Evolutionary conservation across 306 rosid genomes (phyloP).

Genomic region (Sicyos baderoa): DNA sequence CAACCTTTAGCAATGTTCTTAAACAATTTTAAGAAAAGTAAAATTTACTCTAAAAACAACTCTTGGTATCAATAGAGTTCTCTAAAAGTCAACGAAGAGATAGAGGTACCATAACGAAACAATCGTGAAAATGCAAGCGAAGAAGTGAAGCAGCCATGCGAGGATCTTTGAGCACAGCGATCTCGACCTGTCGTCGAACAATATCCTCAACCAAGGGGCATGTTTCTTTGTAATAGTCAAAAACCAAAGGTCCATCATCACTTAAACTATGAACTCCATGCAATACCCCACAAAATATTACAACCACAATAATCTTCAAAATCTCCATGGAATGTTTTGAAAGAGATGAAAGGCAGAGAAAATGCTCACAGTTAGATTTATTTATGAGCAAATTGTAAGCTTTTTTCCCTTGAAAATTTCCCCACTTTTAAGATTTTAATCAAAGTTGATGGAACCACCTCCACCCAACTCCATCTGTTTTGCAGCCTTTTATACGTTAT

Average conservation of each 20-base stretch:
- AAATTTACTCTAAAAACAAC: background rate
- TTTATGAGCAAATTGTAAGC: background rate
- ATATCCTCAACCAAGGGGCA: constrained; percentile 72
- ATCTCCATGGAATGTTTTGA: constrained; percentile 32
- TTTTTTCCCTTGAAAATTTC: background rate
- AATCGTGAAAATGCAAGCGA: constrained; percentile 89
- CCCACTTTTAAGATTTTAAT: constrained; percentile 20
- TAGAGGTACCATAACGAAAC: constrained; percentile 57
- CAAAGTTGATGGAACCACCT: constrained; percentile 63
- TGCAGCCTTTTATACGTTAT: background rate
- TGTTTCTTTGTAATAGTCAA: constrained; percentile 52
- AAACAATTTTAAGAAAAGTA: background rate
- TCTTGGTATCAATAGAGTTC: background rate
- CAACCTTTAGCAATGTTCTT: background rate
- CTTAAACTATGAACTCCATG: constrained; percentile 22
- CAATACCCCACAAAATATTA: constrained; percentile 22
- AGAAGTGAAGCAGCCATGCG: constrained; percentile 84
- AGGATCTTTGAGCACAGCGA: constrained; percentile 53
- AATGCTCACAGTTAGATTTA: background rate
- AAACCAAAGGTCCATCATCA: constrained; percentile 32
- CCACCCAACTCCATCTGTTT: constrained; percentile 27
- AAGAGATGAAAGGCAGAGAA: background rate
- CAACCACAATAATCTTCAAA: constrained; percentile 20
- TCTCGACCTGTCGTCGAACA: constrained; percentile 46
- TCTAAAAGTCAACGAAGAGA: background rate